Conservation (phyloP, 202 grass and related monocot species). For the Schoenoplectus triqueter region DNA sequence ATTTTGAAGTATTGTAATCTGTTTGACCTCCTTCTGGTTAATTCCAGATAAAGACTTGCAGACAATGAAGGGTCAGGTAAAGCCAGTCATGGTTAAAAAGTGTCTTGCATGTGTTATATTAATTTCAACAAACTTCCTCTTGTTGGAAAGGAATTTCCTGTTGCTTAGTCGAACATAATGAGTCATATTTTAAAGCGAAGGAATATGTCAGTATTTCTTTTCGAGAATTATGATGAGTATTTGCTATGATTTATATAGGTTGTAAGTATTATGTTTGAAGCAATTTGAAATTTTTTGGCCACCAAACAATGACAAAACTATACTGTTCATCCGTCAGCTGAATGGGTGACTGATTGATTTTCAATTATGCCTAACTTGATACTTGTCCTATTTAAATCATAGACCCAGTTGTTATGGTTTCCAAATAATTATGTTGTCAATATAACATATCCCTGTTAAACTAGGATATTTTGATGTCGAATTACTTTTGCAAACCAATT, state of each 20-base stretch:
- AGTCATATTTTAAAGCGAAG: not conserved
- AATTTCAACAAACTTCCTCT: not conserved
- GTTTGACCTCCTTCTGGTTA: not conserved
- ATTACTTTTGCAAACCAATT: not conserved
- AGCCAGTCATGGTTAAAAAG: not conserved
- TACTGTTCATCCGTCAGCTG: not conserved
- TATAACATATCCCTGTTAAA: not conserved
- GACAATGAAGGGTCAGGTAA: not conserved
- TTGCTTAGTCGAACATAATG: not conserved
- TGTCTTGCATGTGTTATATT: not conserved
- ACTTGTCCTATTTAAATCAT: not conserved
- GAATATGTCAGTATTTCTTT: too few species aligned
- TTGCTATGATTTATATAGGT: not conserved
- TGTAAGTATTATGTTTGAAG: not conserved
- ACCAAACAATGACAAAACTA: not conserved
- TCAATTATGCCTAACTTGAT: constrained; percentile 21
- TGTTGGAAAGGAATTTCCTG: not conserved
- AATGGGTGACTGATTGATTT: not conserved
- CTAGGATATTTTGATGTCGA: constrained; percentile 1
- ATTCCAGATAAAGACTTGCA: not conserved
- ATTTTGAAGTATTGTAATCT: not conserved
- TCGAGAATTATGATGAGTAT: not conserved
- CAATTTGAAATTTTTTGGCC: not conserved
- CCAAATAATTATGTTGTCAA: not conserved
- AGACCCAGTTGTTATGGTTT: not conserved